Evolutionary conservation across 202 grass and related monocot genomes (phyloP).

Genomic region (Musa balbisiana): DNA sequence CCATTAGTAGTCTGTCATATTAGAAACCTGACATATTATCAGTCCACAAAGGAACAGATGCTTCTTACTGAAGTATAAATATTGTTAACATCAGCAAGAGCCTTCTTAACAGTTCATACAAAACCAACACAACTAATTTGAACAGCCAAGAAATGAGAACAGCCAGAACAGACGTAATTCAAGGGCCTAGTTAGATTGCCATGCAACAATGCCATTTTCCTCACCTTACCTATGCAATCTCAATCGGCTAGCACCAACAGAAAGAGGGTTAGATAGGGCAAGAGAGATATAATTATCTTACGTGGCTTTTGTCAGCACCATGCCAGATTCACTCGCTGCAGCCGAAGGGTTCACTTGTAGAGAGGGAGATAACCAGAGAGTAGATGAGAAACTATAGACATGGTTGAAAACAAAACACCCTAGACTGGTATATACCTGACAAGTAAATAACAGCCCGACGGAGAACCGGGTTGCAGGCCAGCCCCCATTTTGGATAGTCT

Average conservation of each 20-base stretch:
- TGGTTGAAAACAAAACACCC: no score
- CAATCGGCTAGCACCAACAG: neutral
- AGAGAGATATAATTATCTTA: neutral
- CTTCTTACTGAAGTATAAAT: neutral
- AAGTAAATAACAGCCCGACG: no score
- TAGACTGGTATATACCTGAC: no score
- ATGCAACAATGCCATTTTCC: neutral
- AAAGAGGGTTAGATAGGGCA: neutral
- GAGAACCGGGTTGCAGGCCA: no score
- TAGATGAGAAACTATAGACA: no score
- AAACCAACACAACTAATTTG: neutral
- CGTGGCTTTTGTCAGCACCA: no score
- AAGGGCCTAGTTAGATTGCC: neutral
- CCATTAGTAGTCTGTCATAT: no score
- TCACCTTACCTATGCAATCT: no score
- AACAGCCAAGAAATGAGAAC: neutral
- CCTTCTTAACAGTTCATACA: neutral
- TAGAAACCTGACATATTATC: neutral
- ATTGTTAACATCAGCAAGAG: neutral
- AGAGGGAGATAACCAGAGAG: no score
- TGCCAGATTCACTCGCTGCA: no score
- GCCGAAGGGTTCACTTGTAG: no score
- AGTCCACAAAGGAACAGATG: neutral
- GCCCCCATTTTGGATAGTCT: no score
- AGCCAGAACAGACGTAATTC: neutral